Conservation (phyloP, 1,139 yeast species). For the Nematodospora anomalae region DNA sequence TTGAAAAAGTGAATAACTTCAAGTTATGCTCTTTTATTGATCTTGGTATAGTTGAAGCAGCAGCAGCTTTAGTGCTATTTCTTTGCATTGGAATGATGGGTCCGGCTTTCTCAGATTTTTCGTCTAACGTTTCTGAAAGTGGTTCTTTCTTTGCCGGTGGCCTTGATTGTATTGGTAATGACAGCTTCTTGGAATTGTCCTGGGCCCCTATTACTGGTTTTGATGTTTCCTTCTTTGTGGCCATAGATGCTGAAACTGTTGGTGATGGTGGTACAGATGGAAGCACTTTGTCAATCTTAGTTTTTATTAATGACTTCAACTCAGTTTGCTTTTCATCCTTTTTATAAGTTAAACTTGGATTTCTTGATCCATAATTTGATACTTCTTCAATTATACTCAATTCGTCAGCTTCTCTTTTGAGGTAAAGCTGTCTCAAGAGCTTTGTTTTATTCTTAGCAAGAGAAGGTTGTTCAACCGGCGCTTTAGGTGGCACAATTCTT, state of each 20-base stretch:
- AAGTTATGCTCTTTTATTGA: slow-evolving; percentile 7
- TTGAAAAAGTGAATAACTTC: slow-evolving; percentile 5
- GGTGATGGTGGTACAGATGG: slow-evolving; percentile 17
- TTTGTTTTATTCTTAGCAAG: slow-evolving; percentile 23
- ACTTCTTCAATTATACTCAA: slow-evolving; percentile 48
- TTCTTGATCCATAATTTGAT: slow-evolving; percentile 32
- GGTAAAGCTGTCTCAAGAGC: slow-evolving; percentile 19
- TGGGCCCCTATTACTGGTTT: slow-evolving; percentile 1
- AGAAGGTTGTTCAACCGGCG: slow-evolving; percentile 26
- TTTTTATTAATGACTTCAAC: neutral
- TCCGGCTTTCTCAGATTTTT: slow-evolving; percentile 2
- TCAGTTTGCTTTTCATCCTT: slow-evolving; percentile 5
- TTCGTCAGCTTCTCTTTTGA: slow-evolving; percentile 28
- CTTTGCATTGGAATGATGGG: slow-evolving; percentile 5
- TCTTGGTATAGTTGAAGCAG: slow-evolving; percentile 7
- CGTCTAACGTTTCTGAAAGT: neutral
- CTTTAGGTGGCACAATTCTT: slow-evolving; percentile 16
- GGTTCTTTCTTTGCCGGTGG: neutral
- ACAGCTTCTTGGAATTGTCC: neutral
- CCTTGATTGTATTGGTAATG: neutral
- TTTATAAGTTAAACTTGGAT: slow-evolving; percentile 24
- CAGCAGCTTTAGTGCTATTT: slow-evolving; percentile 2
- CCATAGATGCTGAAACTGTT: neutral
- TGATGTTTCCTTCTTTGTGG: neutral
- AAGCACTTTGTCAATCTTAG: slow-evolving; percentile 3